A percentile compares a stretch with the other conserved stretches of the same genome.
Evolutionary conservation across 441 rosid genomes (phyloP).

Genomic region (Adansonia grandidieri): DNA sequence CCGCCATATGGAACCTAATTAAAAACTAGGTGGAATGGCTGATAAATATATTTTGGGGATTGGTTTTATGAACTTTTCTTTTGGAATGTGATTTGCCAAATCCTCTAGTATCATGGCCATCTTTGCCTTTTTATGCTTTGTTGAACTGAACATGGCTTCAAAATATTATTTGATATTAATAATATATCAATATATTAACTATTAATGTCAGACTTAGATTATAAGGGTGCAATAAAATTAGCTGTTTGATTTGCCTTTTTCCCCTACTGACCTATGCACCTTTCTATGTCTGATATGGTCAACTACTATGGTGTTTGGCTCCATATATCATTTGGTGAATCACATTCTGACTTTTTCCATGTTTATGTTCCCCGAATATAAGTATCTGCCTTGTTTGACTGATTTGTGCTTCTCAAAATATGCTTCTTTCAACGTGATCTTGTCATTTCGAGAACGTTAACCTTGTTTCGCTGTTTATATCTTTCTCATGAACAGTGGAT

Average conservation of each 20-base stretch:
- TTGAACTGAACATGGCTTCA: conserved; percentile 14
- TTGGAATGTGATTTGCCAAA: conserved; percentile 18
- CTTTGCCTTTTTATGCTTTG: conserved; percentile 15
- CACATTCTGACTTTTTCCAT: conserved; percentile 4
- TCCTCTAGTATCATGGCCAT: neutral
- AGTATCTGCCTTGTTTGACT: conserved; percentile 3
- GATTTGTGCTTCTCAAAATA: neutral
- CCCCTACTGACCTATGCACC: conserved; percentile 14
- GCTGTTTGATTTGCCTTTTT: neutral
- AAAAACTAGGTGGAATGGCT: neutral
- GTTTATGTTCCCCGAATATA: conserved; percentile 11
- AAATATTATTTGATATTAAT: neutral
- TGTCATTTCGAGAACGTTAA: conserved; percentile 6
- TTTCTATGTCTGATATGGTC: neutral
- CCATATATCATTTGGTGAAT: neutral
- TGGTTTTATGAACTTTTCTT: neutral
- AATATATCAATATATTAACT: neutral
- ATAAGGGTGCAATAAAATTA: conserved; percentile 9
- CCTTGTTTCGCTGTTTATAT: conserved; percentile 15
- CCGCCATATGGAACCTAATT: conserved; percentile 4
- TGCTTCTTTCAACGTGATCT: neutral
- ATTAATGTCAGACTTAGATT: neutral
- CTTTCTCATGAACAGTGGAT: conserved; percentile 78
- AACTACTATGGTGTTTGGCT: neutral
- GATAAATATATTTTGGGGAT: conserved; percentile 10